Conservation (phyloP, 495 filamentous ascomycete species). For the Xylaria flabelliformis region DNA sequence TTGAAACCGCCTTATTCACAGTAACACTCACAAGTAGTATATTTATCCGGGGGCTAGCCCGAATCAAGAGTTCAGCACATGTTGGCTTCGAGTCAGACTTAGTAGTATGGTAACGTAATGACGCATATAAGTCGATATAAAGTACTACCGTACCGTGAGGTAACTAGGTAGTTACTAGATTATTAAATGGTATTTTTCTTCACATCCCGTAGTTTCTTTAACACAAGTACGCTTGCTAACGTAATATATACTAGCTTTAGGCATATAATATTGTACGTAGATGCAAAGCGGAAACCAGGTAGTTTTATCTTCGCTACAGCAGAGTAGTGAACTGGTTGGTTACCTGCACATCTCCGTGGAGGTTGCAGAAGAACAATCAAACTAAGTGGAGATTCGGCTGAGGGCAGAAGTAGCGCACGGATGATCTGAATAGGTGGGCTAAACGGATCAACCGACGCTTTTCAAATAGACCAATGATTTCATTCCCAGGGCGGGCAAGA, state of each 20-base stretch:
- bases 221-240: background rate
- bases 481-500: constrained; percentile 20
- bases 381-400: constrained; percentile 11
- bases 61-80: background rate
- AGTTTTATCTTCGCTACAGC: background rate
- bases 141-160: background rate
- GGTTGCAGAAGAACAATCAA: constrained; percentile 15
- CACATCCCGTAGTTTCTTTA: background rate
- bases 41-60: background rate
- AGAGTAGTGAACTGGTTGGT: background rate
- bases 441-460: constrained; percentile 20
- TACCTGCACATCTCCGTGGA: background rate
- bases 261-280: background rate
- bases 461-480: constrained; percentile 9
- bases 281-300: background rate
- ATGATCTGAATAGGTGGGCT: background rate
- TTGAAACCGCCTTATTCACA: constrained; percentile 10
- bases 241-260: background rate
- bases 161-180: background rate
- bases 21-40: background rate
- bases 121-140: background rate
- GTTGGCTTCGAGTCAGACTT: background rate
- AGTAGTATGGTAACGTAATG: background rate
- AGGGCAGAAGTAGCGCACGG: background rate
- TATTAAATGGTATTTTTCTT: background rate